phyloP scores from a whole-genome alignment of 805 yeast species.

The Zygoascus biomembranicola region DNA sequence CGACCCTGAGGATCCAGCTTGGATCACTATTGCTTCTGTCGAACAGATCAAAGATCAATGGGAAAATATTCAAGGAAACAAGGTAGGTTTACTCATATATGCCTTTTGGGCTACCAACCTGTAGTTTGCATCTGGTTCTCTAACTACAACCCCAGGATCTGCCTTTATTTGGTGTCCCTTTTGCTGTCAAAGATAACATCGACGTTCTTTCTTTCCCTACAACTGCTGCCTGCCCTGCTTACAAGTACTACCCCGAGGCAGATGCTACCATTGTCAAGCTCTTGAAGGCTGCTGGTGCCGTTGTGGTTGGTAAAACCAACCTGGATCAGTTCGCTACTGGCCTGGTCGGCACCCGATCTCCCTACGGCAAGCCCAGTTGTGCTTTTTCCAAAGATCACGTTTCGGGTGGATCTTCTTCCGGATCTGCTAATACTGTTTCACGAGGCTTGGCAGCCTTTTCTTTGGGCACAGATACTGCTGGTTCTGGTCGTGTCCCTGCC shows the following conservation, averaged over 20 bases:
- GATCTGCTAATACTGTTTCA: conserved; percentile 88
- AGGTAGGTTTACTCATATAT: neutral
- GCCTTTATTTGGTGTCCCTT: conserved; percentile 88
- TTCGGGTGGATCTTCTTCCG: conserved; percentile 93
- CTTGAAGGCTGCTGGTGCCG: conserved; percentile 86
- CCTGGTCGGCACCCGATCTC: conserved; percentile 88
- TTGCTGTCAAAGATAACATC: conserved; percentile 91
- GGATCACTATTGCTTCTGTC: conserved; percentile 72
- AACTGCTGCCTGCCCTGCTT: conserved; percentile 94
- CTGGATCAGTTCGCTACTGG: conserved; percentile 98
- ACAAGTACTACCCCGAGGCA: conserved; percentile 51
- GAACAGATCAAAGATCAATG: conserved; percentile 70
- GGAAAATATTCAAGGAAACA: conserved; percentile 38
- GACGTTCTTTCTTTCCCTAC: conserved; percentile 77
- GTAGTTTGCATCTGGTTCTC: too few relatives aligned
- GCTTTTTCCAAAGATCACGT: conserved; percentile 72
- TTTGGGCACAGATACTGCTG: conserved; percentile 96
- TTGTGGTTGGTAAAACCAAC: conserved; percentile 88
- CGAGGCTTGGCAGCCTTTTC: conserved; percentile 84
- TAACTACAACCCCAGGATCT: conserved; percentile 16
- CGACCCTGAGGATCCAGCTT: conserved; percentile 62
- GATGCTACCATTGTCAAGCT: conserved; percentile 71
- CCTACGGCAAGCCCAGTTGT: conserved; percentile 83
- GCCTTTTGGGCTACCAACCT: too few relatives aligned
- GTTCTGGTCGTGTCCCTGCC: conserved; percentile 97